Evolutionary conservation across 495 filamentous ascomycete genomes (phyloP), one percentile per base, ranked within the genome.

Genomic region (Entonaema liquescens): DNA sequence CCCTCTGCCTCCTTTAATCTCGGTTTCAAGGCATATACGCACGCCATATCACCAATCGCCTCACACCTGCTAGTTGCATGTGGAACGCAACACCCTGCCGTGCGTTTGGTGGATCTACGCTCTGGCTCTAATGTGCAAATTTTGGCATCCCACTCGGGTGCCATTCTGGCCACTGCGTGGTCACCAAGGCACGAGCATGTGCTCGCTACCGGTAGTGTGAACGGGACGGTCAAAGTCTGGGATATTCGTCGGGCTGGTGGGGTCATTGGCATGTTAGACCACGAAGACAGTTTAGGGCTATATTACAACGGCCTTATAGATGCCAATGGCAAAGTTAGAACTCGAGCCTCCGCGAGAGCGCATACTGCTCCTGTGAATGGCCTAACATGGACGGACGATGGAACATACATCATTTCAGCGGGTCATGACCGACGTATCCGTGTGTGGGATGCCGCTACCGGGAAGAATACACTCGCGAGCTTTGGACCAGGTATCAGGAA

Each of bases 401-500:
- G 93, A 7, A 78, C 77, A 13, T 86, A 90, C 62, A 80, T 98
- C 13, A 83, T 97, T 23, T 93, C 92, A 5, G 84, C 89, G 1
- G 94, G 94, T 5, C 91, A 93, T 59, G 94, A 98, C 74, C 81
- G 91, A 38, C 86, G 90, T 8, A 89, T 98, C 53, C 86, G 93
- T 2, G 92, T 96, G 2, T 97, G 94, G 94, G 86, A 95, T 77
- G 86, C 90, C 13, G 81, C 81, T 0, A 91, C 89, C 0, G 93
- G 93, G 12, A 91, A 89, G 7, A 97, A 98, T 72, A 93, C 90
- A 1, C 84, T 97, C 2, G 92, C 88, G 0, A 93, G 89, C 78
- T 96, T 96, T 70, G 93, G 93, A 0, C 91, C 92, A 0, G 83
- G 85, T 3, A 84, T 95, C n/a, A 88, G 87, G 57, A 95, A 95